These are phyloP conservation scores for Parathielavia hyrcaniae DNA, from an alignment of 495 filamentous ascomycete species.

Conservation along the genomic window DNA sequence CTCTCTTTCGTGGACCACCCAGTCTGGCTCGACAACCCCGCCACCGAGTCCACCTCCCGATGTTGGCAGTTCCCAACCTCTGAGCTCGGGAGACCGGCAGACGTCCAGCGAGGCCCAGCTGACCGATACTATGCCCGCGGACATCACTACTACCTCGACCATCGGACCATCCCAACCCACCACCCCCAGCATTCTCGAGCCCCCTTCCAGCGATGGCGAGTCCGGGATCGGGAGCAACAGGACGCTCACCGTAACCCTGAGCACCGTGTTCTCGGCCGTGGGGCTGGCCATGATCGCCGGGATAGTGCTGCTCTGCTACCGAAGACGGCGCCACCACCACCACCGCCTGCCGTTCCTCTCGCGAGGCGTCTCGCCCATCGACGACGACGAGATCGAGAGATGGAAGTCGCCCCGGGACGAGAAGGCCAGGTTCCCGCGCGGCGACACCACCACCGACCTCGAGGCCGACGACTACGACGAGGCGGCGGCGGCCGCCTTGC, in stretches of 20 bases:
- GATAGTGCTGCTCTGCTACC: slow-evolving; percentile 29
- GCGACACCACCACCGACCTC: slow-evolving; percentile 21
- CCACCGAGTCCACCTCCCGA: neutral
- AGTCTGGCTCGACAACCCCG: neutral
- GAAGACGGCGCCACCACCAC: slow-evolving; percentile 30
- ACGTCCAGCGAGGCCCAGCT: slow-evolving; percentile 9
- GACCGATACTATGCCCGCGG: slow-evolving; percentile 28
- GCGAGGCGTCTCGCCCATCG: slow-evolving; percentile 45
- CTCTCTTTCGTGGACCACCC: neutral
- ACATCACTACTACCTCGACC: slow-evolving; percentile 14
- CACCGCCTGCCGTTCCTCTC: slow-evolving; percentile 36
- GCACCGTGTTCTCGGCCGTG: slow-evolving; percentile 37
- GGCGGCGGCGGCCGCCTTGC: slow-evolving; percentile 13
- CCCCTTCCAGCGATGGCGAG: slow-evolving; percentile 13
- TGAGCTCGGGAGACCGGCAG: neutral
- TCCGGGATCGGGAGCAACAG: slow-evolving; percentile 24
- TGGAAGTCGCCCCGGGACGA: slow-evolving; percentile 39
- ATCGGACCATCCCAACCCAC: slow-evolving; percentile 11
- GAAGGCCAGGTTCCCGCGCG: slow-evolving; percentile 18
- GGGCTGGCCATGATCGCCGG: slow-evolving; percentile 34
- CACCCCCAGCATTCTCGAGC: slow-evolving; percentile 10
- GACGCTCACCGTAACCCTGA: slow-evolving; percentile 38
- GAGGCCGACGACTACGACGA: no score
- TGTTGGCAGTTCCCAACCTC: neutral
- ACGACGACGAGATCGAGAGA: slow-evolving; percentile 48